Percentiles rank a stretch among this genome's conserved stretches.
Evolutionary conservation across 2,329 filamentous ascomycete genomes (phyloP).

Genomic region (Colletotrichum sp.): DNA sequence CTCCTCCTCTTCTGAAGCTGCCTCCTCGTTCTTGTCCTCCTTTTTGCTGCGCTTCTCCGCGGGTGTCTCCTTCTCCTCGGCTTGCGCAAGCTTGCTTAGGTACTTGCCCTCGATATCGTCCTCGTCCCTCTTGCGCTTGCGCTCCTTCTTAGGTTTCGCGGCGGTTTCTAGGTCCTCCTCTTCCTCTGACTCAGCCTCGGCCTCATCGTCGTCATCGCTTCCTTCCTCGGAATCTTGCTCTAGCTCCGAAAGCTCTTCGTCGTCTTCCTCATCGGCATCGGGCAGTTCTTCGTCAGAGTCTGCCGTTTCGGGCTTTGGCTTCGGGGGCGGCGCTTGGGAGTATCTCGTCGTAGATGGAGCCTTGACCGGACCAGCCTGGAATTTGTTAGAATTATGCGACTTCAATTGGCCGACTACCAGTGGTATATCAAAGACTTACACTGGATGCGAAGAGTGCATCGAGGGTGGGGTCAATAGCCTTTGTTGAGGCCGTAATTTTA

Average conservation of each 20-base stretch:
- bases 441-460: conserved; percentile 75
- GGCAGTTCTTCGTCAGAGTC: conserved; percentile 33
- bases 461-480: conserved; percentile 71
- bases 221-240: neutral
- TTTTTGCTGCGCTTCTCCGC: conserved; percentile 59
- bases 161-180: conserved; percentile 41
- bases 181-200: conserved; percentile 32
- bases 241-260: conserved; percentile 21
- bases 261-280: conserved; percentile 33
- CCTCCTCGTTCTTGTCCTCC: conserved; percentile 46
- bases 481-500: conserved; percentile 48
- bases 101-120: conserved; percentile 76
- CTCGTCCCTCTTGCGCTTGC: conserved; percentile 72
- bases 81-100: conserved; percentile 66
- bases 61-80: conserved; percentile 60
- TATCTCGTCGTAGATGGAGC: conserved; percentile 51
- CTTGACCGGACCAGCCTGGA: conserved; percentile 57
- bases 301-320: conserved; percentile 32
- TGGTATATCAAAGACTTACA: conserved; percentile 54
- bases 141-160: conserved; percentile 50
- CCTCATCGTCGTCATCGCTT: conserved; percentile 29
- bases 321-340: conserved; percentile 35
- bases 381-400: conserved; percentile 20
- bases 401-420: neutral
- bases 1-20: conserved; percentile 33